Evolutionary conservation across 176 grass and related monocot genomes (phyloP), one percentile per base, ranked within the genome.

Genomic region (Elaeis guineensis): DNA sequence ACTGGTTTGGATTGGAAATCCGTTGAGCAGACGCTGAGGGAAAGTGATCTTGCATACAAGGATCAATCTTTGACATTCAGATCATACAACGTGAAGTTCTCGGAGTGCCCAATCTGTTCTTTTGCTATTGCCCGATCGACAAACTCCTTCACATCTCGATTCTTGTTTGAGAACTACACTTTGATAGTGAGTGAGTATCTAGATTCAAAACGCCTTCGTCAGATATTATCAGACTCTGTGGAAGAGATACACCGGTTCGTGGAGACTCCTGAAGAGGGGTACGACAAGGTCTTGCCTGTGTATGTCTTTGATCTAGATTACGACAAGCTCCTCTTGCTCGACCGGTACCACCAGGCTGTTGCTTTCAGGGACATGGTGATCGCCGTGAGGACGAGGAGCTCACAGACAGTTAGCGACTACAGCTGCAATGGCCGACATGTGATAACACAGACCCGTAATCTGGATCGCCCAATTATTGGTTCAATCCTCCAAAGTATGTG

Each of bases 91-190:
- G 65, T 89, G 21, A 82, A 77, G 77, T 89, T 78, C 50, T 86
- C 82, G 0, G 86, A 89, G 49, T 95, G 90, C 25, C 59, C 90
- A 30, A 76, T 89, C 29, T 90, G 90, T 73, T 89, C 86, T 12
- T 95, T 86, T 19, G 79, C 82, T 3, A 54, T 90, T 75, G 82
- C 85, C n/a, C 64, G 77, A 14, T 86, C 82, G 0, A 89, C 79
- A 23, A 70, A 83, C 70, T 89, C 90, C 0, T 89, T 83, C 49
- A 95, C 90, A 16, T 86, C 87, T 0, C 80, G 93, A 19, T 98
- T 89, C 67, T 72, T 98, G 50, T 98, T 98, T 66, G 87, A 98
- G 17, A 98, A 98, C 57, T 98, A 98, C 59, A 98, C 93, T 0
- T 26, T 98, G 55, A 92, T 92, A 50, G 93, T 92, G 21, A 89